Evolutionary conservation across 257 asterid species (phyloP).

Genomic region (Ballota nigra): DNA sequence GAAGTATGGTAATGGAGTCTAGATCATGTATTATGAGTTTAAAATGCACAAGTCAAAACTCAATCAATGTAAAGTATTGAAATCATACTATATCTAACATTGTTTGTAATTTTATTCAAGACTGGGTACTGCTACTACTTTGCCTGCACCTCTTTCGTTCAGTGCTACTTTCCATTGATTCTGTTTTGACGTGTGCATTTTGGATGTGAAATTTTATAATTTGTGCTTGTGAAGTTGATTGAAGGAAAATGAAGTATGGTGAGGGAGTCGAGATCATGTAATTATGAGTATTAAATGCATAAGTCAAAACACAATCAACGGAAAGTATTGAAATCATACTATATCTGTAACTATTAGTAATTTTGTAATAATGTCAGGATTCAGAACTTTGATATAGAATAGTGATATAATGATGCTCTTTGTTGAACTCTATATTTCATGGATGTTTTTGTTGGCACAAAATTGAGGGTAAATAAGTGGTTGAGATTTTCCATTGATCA

Average conservation of each 20-base stretch:
- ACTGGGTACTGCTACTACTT: no score
- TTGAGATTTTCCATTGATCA: not conserved
- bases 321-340: not conserved
- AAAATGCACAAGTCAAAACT: not conserved
- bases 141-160: no score
- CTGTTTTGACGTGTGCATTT: no score
- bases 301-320: no score
- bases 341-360: not conserved
- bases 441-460: not conserved
- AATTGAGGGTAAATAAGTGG: not conserved
- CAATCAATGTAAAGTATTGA: not conserved
- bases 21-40: not conserved
- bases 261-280: not conserved
- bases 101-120: no score
- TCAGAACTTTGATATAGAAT: not conserved
- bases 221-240: not conserved
- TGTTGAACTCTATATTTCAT: not conserved
- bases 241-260: not conserved
- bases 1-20: not conserved
- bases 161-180: no score
- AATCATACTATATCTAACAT: not conserved
- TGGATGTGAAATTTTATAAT: not conserved
- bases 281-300: not conserved
- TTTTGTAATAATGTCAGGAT: not conserved
- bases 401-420: not conserved